Evolutionary conservation across 352 stramenopile species (phyloP), one percentile per base, ranked within the genome.

Genomic region (Pythium apleroticum): DNA sequence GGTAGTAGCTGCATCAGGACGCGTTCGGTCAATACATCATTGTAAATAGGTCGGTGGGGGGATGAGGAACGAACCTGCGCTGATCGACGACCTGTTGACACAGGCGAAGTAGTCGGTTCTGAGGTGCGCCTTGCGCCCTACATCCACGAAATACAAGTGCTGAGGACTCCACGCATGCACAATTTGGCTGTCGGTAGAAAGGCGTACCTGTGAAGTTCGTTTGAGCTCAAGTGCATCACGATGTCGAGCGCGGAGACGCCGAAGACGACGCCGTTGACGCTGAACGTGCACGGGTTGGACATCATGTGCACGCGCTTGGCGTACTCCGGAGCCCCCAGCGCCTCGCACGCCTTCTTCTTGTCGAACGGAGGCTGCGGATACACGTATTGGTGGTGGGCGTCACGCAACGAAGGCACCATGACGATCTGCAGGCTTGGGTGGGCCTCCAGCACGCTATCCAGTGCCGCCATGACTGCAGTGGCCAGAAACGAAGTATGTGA

Each of bases 251-350:
- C 88, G 9, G 94, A 98, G 30, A 97, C 84, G 46, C 93, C 95
- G 59, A 99, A 89, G 15, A 97, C 76, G 15, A 98, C 68, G 53
- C 93, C 96, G 69, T 99, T 98, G 62, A 99, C 91, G 54, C 85
- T 81, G 52, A 99, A 95, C 22, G 93, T 98, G 63, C 86, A 97
- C 9, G 97, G 97, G 69, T 99, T 99, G 1, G 96, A 88, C 68
- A 98, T 89, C 66, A 97, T 95, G 69, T 98, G 91, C 8, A 99
- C 85, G 22, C 96, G 86, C 75, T 90, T 91, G 28, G 80, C 69
- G 41, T 87, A 80, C 33, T 91, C 83, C 9, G 75, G 59, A 5
- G 59, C 68, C 25, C 76, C 77, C 10, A 95, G 84, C 4, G 77
- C 85, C 65, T 95, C 86, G 31, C 75, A 90, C 0, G 77, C 81